Evolutionary conservation across 2,329 filamentous ascomycete species (phyloP).

Genomic region (Allantophomopsis cytisporea): DNA sequence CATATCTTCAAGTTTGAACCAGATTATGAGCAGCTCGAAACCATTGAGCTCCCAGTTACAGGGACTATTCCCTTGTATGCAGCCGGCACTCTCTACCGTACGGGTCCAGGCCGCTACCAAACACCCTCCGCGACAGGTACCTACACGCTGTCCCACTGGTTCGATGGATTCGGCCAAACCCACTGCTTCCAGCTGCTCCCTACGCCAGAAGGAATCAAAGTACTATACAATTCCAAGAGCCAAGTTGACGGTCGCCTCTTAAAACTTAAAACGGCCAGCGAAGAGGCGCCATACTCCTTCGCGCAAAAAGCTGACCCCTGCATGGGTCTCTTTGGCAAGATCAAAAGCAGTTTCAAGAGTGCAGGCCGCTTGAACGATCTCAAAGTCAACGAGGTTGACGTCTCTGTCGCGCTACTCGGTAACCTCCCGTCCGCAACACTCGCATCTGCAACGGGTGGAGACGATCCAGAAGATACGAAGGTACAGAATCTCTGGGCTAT

Average conservation of each 20-base stretch:
- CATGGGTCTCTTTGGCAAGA: constrained; percentile 56
- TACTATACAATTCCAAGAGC: constrained; percentile 59
- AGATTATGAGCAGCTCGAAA: constrained; percentile 15
- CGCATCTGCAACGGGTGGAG: constrained; percentile 2
- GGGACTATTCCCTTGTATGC: constrained; percentile 60
- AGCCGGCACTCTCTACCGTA: constrained; percentile 60
- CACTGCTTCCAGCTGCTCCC: constrained; percentile 60
- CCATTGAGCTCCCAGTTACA: constrained; percentile 46
- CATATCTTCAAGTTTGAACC: no score
- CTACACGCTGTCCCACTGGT: constrained; percentile 61
- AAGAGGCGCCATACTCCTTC: constrained; percentile 45
- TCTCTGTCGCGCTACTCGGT: constrained; percentile 47
- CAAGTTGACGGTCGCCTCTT: constrained; percentile 52
- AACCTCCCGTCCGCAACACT: no score
- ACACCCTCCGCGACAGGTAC: constrained; percentile 36
- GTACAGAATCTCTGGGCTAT: constrained; percentile 10
- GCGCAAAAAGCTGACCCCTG: constrained; percentile 63
- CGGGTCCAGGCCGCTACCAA: constrained; percentile 54
- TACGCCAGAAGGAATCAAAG: constrained; percentile 22
- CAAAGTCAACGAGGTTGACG: constrained; percentile 42
- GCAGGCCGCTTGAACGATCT: constrained; percentile 3
- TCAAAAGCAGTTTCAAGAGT: no score
- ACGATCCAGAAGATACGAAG: constrained; percentile 1
- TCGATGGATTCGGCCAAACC: constrained; percentile 60
- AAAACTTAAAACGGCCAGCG: constrained; percentile 44